These are phyloP conservation scores for Pseudophaeomoniella oleicola DNA, from an alignment of 2,329 filamentous ascomycete species.

Conservation along the genomic window DNA sequence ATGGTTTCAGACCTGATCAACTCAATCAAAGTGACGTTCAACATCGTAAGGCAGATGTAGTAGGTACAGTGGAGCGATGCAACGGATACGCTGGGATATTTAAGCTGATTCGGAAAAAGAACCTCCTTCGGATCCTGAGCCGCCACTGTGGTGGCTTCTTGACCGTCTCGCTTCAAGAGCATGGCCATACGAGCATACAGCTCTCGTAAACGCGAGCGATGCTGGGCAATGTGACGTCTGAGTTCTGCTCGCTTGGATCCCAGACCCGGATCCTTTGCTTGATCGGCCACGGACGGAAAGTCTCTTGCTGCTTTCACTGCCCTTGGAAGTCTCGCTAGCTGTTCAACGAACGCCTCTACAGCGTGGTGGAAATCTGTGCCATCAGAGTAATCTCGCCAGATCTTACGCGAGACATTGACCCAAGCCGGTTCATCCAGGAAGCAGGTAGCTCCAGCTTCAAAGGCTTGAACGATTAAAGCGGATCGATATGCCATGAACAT, in stretches of 20 bases:
- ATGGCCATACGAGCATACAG: background rate
- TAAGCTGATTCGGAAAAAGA: background rate
- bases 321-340: background rate
- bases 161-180: background rate
- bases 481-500: slow-evolving; percentile 21
- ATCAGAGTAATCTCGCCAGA: slow-evolving; percentile 12
- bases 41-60: background rate
- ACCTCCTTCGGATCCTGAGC: background rate
- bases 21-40: background rate
- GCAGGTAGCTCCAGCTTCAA: slow-evolving; percentile 18
- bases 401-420: slow-evolving; percentile 16
- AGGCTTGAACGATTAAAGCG: slow-evolving; percentile 19
- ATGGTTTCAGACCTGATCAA: background rate
- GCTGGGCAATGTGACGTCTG: background rate
- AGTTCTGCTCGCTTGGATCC: background rate
- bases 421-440: slow-evolving; percentile 21
- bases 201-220: background rate
- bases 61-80: background rate
- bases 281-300: background rate
- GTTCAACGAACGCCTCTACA: background rate
- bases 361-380: background rate
- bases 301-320: background rate
- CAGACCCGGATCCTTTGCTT: background rate
- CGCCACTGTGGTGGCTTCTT: background rate
- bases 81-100: background rate